Evolutionary conservation across 1,139 yeast genomes (phyloP).

Genomic region (Lodderomyces margitis): DNA sequence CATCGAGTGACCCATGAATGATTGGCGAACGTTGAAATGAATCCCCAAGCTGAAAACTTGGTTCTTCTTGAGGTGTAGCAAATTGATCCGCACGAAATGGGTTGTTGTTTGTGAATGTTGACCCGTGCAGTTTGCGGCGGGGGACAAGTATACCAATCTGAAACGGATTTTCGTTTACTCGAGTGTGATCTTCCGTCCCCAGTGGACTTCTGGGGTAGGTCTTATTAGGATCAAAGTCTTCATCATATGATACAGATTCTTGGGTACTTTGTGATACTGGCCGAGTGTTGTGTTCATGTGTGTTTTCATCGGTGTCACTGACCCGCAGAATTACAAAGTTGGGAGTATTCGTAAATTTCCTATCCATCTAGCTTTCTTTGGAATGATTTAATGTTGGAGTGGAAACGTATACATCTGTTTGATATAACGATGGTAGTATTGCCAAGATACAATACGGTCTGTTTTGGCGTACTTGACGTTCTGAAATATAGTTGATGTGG

Average conservation of each 20-base stretch:
- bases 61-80: not conserved
- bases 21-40: conserved; percentile 6
- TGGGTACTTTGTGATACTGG: not conserved
- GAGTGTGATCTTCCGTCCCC: too few relatives aligned
- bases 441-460: too few relatives aligned
- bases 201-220: conserved; percentile 9
- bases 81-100: not conserved
- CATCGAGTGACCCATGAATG: conserved; percentile 13
- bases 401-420: not conserved
- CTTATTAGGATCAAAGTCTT: conserved; percentile 15
- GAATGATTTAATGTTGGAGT: not conserved
- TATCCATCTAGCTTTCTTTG: not conserved
- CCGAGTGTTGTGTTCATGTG: not conserved
- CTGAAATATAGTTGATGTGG: not conserved
- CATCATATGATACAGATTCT: conserved; percentile 8
- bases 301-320: not conserved
- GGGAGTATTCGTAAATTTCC: not conserved
- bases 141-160: not conserved
- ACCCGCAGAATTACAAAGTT: not conserved
- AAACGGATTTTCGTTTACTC: conserved; percentile 1
- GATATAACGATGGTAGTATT: not conserved
- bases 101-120: not conserved
- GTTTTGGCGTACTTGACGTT: not conserved
- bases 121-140: not conserved
- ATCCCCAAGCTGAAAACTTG: not conserved